These are phyloP conservation scores for Candida fluviatilis DNA, from an alignment of 805 yeast species.

Conservation along the genomic window DNA sequence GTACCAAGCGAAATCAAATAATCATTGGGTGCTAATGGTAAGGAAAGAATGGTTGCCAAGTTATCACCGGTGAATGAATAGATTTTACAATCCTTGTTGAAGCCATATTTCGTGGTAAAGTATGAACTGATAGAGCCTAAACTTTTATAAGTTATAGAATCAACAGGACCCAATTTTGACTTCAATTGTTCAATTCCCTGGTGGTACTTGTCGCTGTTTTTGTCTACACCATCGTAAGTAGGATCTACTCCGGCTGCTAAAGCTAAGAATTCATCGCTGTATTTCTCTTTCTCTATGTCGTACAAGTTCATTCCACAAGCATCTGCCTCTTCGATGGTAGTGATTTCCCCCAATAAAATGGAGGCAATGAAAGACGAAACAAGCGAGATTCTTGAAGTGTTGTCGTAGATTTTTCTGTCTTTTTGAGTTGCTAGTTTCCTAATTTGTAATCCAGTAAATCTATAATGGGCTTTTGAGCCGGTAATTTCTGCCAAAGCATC, in stretches of 20 bases:
- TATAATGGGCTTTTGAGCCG: conserved; percentile 83
- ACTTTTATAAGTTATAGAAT: conserved; percentile 46
- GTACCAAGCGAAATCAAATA: conserved; percentile 82
- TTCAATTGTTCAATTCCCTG: conserved; percentile 39
- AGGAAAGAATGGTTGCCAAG: conserved; percentile 78
- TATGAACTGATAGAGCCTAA: conserved; percentile 56
- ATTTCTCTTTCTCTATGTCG: conserved; percentile 56
- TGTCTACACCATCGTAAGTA: conserved; percentile 31
- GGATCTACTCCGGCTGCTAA: conserved; percentile 51
- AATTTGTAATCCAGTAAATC: conserved; percentile 92
- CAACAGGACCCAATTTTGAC: conserved; percentile 50
- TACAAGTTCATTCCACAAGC: conserved; percentile 93
- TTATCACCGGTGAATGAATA: conserved; percentile 89
- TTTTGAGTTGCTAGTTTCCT: conserved; percentile 59
- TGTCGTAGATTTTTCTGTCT: conserved; percentile 42
- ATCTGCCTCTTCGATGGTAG: conserved; percentile 74
- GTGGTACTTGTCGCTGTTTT: conserved; percentile 10
- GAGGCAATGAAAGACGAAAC: conserved; percentile 78
- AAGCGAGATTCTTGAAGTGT: conserved; percentile 62
- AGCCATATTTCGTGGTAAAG: conserved; percentile 62
- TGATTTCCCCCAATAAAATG: conserved; percentile 59
- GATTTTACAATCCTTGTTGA: conserved; percentile 51
- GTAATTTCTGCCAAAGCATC: conserved; percentile 66
- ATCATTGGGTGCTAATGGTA: conserved; percentile 75
- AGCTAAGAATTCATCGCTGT: conserved; percentile 53